Evolutionary conservation across 805 yeast species (phyloP), one percentile per base, ranked within the genome.

Genomic region (Yarrowia sp.): DNA sequence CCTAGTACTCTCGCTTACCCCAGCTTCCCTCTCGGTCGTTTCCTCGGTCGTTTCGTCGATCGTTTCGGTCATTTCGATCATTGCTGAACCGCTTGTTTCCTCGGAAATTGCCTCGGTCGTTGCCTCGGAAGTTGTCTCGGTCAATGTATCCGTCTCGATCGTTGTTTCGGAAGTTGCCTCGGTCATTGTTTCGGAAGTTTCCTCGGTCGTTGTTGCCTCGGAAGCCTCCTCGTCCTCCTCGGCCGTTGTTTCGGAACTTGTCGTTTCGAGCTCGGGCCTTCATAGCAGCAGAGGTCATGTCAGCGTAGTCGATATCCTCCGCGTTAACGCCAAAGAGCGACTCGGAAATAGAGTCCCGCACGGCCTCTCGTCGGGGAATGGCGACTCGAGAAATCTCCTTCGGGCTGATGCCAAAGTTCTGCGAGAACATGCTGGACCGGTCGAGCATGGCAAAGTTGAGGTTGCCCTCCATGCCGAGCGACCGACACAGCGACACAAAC

Each of bases 1-100:
- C 13, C 19, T 44, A 44, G 35, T 47, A 31, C 19, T 47, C 38
- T 31, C 38, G 36, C n/a, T 47, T 47, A 13, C 55, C 55, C 38
- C 38, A 31, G 55, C 32, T 31, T 31, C 55, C 55, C 9, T 16
- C 18, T 33, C 38, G 8, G 18, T 22, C 16, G 31, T 41, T 14
- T 7, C 29, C 18, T 13, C 51, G 51, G 16, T 25, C 9, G 42
- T 39, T 2, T 5, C 22, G 10, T 18, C 35, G 35, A 6, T 27
- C 35, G 10, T 27, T 27, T 21, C 53, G 55, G n/a, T 31, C 38
- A 9, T 21, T 12, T 39, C 44, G 44, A 39, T 39, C 44, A 18
- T 38, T 25, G 32, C 5, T n/a, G n/a, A n/a, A n/a, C n/a, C n/a
- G n/a, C n/a, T 22, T 6, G 42, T 19, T 38, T n/a, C 13, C 22